Percentiles rank a stretch among this genome's conserved stretches.
Conservation (phyloP, 441 rosid species). For the Populus tomentosa region DNA sequence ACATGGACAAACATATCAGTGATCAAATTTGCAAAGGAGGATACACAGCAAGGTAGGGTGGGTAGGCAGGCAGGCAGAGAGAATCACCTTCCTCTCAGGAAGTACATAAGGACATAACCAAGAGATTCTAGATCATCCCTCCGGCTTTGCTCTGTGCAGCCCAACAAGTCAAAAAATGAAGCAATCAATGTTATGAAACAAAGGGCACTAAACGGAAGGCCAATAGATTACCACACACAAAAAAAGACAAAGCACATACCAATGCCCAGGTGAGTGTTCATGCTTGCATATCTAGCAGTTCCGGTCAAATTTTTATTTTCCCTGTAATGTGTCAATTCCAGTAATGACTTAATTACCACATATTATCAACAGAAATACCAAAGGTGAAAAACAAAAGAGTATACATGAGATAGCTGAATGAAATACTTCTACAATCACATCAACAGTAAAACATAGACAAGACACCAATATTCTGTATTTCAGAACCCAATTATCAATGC, state of each 20-base stretch:
- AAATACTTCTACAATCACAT: background rate
- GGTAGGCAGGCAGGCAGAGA: slow-evolving; percentile 8
- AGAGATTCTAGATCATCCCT: slow-evolving; percentile 91
- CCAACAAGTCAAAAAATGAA: background rate
- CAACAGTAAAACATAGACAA: background rate
- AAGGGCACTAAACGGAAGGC: background rate
- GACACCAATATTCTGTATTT: background rate
- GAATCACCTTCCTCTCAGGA: slow-evolving; percentile 80
- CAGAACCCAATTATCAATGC: background rate
- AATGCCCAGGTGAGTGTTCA: too few species aligned
- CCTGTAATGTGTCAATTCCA: too few species aligned
- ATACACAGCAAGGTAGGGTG: background rate
- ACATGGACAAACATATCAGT: slow-evolving; percentile 21
- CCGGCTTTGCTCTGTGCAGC: slow-evolving; percentile 69
- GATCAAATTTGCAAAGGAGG: slow-evolving; percentile 9
- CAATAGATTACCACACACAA: background rate
- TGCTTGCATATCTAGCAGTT: too few species aligned
- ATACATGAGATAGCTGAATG: background rate
- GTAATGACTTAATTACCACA: too few species aligned
- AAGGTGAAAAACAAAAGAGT: background rate
- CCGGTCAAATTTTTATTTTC: too few species aligned
- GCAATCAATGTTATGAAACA: background rate
- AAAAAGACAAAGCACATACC: slow-evolving; percentile 27
- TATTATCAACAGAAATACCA: too few species aligned
- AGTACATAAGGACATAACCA: slow-evolving; percentile 88